These are phyloP conservation scores for Barnettozyma californica DNA, from an alignment of 805 yeast genomes.

Conservation along the genomic window DNA sequence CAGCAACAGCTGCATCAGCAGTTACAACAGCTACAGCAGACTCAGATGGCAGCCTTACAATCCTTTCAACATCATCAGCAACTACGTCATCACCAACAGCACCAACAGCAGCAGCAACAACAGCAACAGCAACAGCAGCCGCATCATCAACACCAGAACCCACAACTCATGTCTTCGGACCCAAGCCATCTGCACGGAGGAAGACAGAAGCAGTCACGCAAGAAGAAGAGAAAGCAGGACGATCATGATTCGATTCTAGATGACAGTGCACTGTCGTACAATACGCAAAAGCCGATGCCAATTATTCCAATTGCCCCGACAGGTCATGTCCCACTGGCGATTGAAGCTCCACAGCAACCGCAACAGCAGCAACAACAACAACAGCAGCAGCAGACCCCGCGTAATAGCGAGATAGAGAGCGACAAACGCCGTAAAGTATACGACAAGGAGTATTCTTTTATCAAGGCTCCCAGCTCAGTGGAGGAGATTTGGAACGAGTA, in stretches of 20 bases:
- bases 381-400: slow-evolving; percentile 5
- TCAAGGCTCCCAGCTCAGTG: slow-evolving; percentile 41
- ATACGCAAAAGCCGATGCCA: not conserved
- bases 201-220: slow-evolving; percentile 10
- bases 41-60: slow-evolving; percentile 6
- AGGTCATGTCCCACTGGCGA: slow-evolving; percentile 12
- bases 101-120: slow-evolving; percentile 9
- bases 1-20: slow-evolving; percentile 14
- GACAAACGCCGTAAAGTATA: slow-evolving; percentile 24
- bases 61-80: slow-evolving; percentile 9
- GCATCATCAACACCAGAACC: not conserved
- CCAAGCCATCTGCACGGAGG: not conserved
- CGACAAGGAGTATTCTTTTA: slow-evolving; percentile 31
- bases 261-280: slow-evolving; percentile 12
- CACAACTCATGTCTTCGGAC: not conserved
- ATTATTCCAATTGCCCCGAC: slow-evolving; percentile 8
- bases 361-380: too few relatives aligned
- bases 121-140: slow-evolving; percentile 4
- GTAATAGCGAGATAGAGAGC: slow-evolving; percentile 5
- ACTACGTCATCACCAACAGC: slow-evolving; percentile 9
- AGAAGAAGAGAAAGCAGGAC: slow-evolving; percentile 12
- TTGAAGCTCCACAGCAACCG: slow-evolving; percentile 2
- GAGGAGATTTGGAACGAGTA: slow-evolving; percentile 55
- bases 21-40: slow-evolving; percentile 4
- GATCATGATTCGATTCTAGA: slow-evolving; percentile 19